Base-by-base conservation (phyloP, 192 early-diverging fungal genomes). In the Gryganskiella cystojenkinii region DNA sequence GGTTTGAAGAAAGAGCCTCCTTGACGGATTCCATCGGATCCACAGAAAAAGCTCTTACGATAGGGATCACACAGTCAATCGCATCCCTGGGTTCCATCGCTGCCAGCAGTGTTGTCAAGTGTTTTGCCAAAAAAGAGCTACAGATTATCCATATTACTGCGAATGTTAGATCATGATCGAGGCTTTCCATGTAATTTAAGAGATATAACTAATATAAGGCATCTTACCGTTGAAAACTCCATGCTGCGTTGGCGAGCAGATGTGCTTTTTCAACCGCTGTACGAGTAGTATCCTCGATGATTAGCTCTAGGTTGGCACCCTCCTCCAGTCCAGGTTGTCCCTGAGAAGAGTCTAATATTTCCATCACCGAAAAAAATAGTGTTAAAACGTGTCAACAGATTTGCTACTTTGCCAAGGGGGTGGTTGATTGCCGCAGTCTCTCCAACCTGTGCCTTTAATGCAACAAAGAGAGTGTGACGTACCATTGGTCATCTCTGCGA, bases 401-500 rank as follows among this genome's bases (percentile, higher is more conserved):
- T n/a, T n/a, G n/a, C n/a, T n/a, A n/a, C n/a, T n/a, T n/a, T n/a
- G n/a, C n/a, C n/a, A n/a, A n/a, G n/a, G n/a, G n/a, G n/a, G n/a
- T n/a, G n/a, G n/a, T n/a, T n/a, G 25, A 0, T 31, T 55, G 50
- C 28, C 50, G 8, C 25, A 9, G 30, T 56, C 55, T 22, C 13
- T 30, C 31, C 19, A 56, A 34, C 55, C 22, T 33, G 15, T 35
- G 15, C 33, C 31, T 13, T 35, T 5, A 14, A 11, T 34, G 53
- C 33, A 22, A 28, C 1, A 45, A 25, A 25, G 58, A 2, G 27
- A 2, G 43, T 9, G 46, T 46, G 20, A 40, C 43, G 15, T 76
- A 76, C 72, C 72, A 62, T 50, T 31, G 55, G 45, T 47, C 57
- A 65, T 67, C 40, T 68, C 64, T 11, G 59, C 59, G 34, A 63